These are phyloP conservation scores for Citrus reticulata DNA, from an alignment of 345 rosid genomes.

Conservation along the genomic window DNA sequence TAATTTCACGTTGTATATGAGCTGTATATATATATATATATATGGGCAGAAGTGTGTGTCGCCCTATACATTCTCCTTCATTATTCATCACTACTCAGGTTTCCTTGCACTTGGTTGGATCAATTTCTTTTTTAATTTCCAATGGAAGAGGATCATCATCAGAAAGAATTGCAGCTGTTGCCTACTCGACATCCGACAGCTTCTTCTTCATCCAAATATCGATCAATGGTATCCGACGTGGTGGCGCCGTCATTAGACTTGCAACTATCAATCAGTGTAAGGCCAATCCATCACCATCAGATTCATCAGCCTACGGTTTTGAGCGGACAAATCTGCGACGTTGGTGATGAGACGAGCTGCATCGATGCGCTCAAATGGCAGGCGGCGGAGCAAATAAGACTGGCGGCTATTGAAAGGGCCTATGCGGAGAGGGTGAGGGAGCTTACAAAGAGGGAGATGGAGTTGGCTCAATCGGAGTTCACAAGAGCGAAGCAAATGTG, in stretches of 20 bases:
- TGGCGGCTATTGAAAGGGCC: conserved; percentile 82
- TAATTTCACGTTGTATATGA: conserved; percentile 11
- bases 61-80: conserved; percentile 14
- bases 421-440: conserved; percentile 96
- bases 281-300: conserved; percentile 38
- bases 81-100: background rate
- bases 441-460: conserved; percentile 86
- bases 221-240: conserved; percentile 18
- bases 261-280: conserved; percentile 78
- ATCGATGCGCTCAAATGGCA: conserved; percentile 84
- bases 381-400: conserved; percentile 82
- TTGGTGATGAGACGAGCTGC: conserved; percentile 25
- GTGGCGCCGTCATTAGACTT: conserved; percentile 64
- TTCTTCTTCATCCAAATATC: conserved; percentile 18
- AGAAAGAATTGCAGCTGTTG: conserved; percentile 77
- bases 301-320: conserved; percentile 19
- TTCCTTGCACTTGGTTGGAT: background rate
- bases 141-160: conserved; percentile 64
- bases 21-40: conserved; percentile 33
- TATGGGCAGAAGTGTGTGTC: conserved; percentile 16
- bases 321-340: conserved; percentile 24
- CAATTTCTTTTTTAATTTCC: background rate
- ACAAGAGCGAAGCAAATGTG: conserved; percentile 79
- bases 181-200: conserved; percentile 51
- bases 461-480: conserved; percentile 89